phyloP scores from a whole-genome alignment of 2,329 filamentous ascomycete species.

The Verticillium albo-atrum region DNA sequence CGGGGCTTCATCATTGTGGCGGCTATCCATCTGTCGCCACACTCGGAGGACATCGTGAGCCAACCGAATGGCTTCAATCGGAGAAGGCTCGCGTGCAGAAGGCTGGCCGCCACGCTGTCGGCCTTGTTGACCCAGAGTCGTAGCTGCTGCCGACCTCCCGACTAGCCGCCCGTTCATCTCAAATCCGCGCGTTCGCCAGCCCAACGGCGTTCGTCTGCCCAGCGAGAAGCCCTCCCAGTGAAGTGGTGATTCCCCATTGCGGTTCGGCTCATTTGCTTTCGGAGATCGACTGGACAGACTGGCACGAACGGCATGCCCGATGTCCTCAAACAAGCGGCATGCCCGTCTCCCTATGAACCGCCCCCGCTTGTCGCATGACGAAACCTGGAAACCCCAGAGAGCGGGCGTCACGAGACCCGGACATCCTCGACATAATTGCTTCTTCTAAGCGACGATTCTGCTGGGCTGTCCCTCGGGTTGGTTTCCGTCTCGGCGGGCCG shows the following conservation, averaged over 20 bases:
- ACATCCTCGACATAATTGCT: background rate
- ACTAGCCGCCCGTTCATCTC: background rate
- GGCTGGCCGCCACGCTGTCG: background rate
- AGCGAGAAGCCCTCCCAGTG: background rate
- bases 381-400: background rate
- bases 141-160: background rate
- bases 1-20: background rate
- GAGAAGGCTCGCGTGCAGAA: background rate
- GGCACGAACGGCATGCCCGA: background rate
- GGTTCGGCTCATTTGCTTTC: background rate
- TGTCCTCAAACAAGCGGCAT: background rate
- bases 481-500: background rate
- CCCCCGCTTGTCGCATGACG: background rate
- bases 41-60: background rate
- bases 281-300: background rate
- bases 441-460: background rate
- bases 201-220: background rate
- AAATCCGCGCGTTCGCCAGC: background rate
- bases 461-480: background rate
- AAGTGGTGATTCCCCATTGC: background rate
- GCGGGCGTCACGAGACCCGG: background rate
- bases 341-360: background rate
- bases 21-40: background rate
- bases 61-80: background rate
- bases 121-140: background rate